These are phyloP conservation scores for Aspergillus brunneoviolaceus DNA, from an alignment of 2,329 filamentous ascomycete species.

Conservation along the genomic window DNA sequence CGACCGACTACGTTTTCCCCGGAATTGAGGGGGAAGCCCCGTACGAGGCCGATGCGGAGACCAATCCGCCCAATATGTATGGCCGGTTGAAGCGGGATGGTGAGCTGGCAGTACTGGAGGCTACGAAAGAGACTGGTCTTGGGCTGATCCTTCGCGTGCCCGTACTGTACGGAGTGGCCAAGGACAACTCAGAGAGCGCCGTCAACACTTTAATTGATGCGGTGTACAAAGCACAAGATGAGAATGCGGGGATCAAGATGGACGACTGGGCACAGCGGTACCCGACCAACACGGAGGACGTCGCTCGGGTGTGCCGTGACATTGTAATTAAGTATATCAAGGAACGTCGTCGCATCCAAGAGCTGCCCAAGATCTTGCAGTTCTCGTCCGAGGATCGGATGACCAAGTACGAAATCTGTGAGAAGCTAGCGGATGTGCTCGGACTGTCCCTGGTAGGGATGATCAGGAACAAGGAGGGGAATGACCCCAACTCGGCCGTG, in stretches of 20 bases:
- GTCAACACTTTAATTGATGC: conserved; percentile 77
- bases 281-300: conserved; percentile 86
- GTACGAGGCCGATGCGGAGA: conserved; percentile 64
- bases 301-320: conserved; percentile 75
- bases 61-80: conserved; percentile 76
- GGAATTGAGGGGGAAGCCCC: conserved; percentile 80
- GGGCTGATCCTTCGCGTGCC: conserved; percentile 77
- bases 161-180: conserved; percentile 76
- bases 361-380: conserved; percentile 71
- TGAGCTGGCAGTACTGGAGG: conserved; percentile 67
- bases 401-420: conserved; percentile 88
- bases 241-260: conserved; percentile 65
- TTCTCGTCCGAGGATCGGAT: conserved; percentile 83
- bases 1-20: conserved; percentile 76
- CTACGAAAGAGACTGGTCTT: conserved; percentile 53
- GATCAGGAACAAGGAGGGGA: conserved; percentile 64
- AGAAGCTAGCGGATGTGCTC: conserved; percentile 75
- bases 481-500: conserved; percentile 68
- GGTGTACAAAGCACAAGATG: conserved; percentile 70
- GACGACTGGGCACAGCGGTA: conserved; percentile 84
- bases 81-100: conserved; percentile 72
- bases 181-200: conserved; percentile 72
- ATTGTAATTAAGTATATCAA: conserved; percentile 67
- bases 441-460: conserved; percentile 69
- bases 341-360: conserved; percentile 47